These are phyloP conservation scores for Skeletonema grethae DNA, from an alignment of 108 stramenopile genomes.

Conservation along the genomic window DNA sequence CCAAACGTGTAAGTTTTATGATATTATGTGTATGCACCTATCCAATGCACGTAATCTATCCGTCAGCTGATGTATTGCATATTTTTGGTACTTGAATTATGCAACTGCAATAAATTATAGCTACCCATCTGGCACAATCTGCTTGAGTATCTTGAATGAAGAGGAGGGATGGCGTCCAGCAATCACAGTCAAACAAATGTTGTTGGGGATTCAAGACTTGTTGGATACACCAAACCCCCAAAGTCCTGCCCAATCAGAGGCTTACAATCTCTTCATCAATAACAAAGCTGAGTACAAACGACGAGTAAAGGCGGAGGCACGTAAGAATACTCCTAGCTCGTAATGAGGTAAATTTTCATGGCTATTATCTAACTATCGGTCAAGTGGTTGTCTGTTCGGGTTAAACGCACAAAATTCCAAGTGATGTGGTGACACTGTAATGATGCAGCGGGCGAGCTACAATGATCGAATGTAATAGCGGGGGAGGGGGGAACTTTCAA, in stretches of 20 bases:
- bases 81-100: constrained; percentile 8
- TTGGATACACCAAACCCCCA: constrained; percentile 94
- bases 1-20: constrained; percentile 63
- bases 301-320: constrained; percentile 85
- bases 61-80: background rate
- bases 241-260: constrained; percentile 95
- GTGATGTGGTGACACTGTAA: background rate
- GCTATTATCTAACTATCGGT: background rate
- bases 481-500: background rate
- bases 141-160: constrained; percentile 96
- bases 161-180: constrained; percentile 99
- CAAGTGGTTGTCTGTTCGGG: background rate
- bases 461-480: background rate
- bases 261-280: constrained; percentile 89
- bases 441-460: background rate
- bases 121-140: constrained; percentile 96
- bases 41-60: constrained; percentile 48
- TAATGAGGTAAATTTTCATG: constrained; percentile 11
- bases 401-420: background rate
- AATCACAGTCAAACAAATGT: constrained; percentile 96
- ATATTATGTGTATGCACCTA: constrained; percentile 37
- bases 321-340: constrained; percentile 58
- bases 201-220: constrained; percentile 98
- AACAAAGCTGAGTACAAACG: constrained; percentile 87
- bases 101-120: constrained; percentile 42